Conservation (phyloP, 2,329 filamentous ascomycete genomes). For the Colletotrichum navitas region DNA sequence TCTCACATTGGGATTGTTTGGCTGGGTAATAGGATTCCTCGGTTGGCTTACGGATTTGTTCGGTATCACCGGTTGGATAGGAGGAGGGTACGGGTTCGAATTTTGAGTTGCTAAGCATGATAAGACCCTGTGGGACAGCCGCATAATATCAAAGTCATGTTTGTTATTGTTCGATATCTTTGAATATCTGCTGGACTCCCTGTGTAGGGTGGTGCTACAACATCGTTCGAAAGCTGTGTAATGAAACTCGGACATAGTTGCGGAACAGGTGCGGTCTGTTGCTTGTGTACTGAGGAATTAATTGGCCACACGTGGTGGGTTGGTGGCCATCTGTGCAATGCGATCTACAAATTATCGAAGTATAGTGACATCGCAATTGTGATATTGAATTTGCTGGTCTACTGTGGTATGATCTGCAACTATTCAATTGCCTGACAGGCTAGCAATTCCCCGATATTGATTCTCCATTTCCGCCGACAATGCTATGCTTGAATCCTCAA, state of each 20-base stretch:
- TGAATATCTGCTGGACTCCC: background rate
- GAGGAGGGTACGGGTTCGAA: slow-evolving; percentile 27
- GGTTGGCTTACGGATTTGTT: slow-evolving; percentile 26
- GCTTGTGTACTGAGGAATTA: too few species aligned
- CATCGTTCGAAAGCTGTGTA: background rate
- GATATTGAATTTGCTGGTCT: background rate
- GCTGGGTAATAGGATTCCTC: slow-evolving; percentile 18
- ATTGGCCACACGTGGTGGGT: too few species aligned
- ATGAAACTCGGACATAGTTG: too few species aligned
- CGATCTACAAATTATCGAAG: background rate
- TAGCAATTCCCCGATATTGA: too few species aligned
- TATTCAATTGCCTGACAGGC: background rate
- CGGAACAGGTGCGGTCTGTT: background rate
- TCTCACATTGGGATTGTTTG: slow-evolving; percentile 5
- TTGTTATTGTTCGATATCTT: background rate
- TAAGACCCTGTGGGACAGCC: background rate
- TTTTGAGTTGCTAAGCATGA: slow-evolving; percentile 4
- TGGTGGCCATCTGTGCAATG: background rate
- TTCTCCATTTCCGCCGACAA: too few species aligned
- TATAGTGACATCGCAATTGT: too few species aligned
- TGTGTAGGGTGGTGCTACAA: background rate
- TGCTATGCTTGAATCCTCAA: background rate
- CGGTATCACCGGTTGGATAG: background rate
- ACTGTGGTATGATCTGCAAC: too few species aligned
- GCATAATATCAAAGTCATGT: background rate